Evolutionary conservation across 73 alveolate species (phyloP).

Genomic region (Diophrys appendiculata): DNA sequence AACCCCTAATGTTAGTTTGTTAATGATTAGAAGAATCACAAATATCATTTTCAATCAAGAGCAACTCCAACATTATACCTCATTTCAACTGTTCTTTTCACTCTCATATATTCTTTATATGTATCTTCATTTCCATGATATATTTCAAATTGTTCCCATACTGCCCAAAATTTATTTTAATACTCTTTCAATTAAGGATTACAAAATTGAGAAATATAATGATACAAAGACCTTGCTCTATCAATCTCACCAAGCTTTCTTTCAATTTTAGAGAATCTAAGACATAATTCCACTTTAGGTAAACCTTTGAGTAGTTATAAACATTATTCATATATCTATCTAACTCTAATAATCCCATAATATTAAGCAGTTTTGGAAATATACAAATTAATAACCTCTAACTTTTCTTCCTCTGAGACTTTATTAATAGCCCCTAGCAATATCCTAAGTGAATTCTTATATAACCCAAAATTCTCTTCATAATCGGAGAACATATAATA

Average conservation of each 20-base stretch:
- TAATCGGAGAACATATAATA: conserved; percentile 90
- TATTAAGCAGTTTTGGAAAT: conserved; percentile 90
- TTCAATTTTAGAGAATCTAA: conserved; percentile 92
- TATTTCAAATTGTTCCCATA: conserved; percentile 96
- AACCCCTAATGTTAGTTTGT: too few relatives aligned
- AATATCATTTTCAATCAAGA: too few relatives aligned
- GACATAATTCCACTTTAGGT: conserved; percentile 86
- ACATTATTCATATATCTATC: conserved; percentile 91
- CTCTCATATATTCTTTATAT: conserved; percentile 87
- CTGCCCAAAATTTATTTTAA: conserved; percentile 90
- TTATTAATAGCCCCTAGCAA: conserved; percentile 87
- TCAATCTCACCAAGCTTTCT: conserved; percentile 94
- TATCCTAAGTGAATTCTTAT: conserved; percentile 88
- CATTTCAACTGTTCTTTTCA: conserved; percentile 76
- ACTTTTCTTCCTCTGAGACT: conserved; percentile 74
- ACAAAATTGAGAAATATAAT: conserved; percentile 87
- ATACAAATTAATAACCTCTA: conserved; percentile 80
- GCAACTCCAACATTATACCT: too few relatives aligned
- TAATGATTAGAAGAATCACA: too few relatives aligned
- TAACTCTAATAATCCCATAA: conserved; percentile 89
- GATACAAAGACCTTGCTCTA: conserved; percentile 95
- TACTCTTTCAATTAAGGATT: conserved; percentile 85
- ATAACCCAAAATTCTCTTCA: conserved; percentile 95
- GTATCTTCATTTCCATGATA: conserved; percentile 94
- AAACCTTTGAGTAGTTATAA: conserved; percentile 78